Conservation (phyloP, 352 stramenopile genomes). For the Phytophthora niederhauseri region DNA sequence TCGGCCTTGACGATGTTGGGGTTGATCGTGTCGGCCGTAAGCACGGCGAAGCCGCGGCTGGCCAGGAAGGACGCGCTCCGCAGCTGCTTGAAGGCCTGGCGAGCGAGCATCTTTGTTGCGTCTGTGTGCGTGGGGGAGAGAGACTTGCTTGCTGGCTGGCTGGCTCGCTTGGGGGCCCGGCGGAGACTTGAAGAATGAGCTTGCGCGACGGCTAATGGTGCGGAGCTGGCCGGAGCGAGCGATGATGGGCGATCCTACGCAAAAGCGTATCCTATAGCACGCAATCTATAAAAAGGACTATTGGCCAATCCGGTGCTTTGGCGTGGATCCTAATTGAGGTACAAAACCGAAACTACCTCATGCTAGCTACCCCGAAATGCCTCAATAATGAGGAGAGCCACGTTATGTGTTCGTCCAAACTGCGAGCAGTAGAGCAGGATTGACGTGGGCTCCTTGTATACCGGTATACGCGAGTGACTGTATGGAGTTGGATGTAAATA, state of each 20-base stretch:
- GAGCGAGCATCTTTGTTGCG: slow-evolving; percentile 39
- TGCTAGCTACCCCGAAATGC: too few species aligned
- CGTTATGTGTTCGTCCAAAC: too few species aligned
- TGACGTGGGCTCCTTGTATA: too few species aligned
- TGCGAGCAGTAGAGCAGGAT: too few species aligned
- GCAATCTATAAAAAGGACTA: slow-evolving; percentile 9
- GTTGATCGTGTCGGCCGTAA: slow-evolving; percentile 70
- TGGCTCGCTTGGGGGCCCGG: slow-evolving; percentile 30
- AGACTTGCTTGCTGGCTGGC: background rate
- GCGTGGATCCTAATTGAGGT: background rate
- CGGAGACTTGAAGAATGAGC: slow-evolving; percentile 40
- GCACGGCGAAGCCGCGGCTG: slow-evolving; percentile 62
- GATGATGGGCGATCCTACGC: slow-evolving; percentile 19
- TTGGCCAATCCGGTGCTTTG: slow-evolving; percentile 26
- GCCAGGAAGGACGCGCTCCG: slow-evolving; percentile 21
- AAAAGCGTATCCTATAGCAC: background rate
- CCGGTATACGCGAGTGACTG: too few species aligned
- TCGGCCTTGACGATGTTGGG: slow-evolving; percentile 75
- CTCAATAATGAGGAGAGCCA: too few species aligned
- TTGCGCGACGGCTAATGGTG: slow-evolving; percentile 8
- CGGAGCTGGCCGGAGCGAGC: slow-evolving; percentile 15
- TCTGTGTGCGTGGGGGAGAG: background rate
- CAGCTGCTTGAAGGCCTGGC: slow-evolving; percentile 36
- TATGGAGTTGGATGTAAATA: too few species aligned
- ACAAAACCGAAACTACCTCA: too few species aligned